Percentiles rank a stretch among this genome's conserved stretches.
Conservation (phyloP, 1,139 yeast species). For the Ogataea hybrid region DNA sequence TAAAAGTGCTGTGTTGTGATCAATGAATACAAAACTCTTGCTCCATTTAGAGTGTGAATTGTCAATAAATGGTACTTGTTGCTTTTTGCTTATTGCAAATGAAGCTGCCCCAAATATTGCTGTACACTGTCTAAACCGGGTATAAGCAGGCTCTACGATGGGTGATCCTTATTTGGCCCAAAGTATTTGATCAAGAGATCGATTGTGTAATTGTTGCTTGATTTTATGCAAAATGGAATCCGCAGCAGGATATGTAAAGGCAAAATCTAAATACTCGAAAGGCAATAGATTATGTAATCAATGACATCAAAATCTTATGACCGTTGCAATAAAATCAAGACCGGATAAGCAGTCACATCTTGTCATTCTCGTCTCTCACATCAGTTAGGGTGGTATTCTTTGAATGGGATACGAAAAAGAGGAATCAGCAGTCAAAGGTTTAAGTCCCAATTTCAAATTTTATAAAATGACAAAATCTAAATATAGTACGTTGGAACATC, state of each 20-base stretch:
- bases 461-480: no score
- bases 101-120: not conserved
- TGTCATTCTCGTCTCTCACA: no score
- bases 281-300: not conserved
- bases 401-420: no score
- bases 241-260: conserved; percentile 10
- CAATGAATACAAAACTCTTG: not conserved
- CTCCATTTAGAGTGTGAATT: conserved; percentile 1
- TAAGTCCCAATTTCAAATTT: no score
- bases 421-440: no score
- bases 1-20: not conserved
- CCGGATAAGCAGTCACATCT: no score
- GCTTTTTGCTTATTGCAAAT: not conserved
- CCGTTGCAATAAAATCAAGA: no score
- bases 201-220: not conserved
- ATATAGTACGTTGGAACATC: no score
- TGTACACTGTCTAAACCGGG: not conserved
- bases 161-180: no score
- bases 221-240: conserved; percentile 8
- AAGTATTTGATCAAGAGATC: not conserved
- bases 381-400: no score
- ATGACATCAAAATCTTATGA: not conserved
- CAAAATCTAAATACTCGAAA: conserved; percentile 6
- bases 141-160: no score
- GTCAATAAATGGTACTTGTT: not conserved